These are phyloP conservation scores for Phoma sp. DNA, from an alignment of 2,329 filamentous ascomycete genomes.

Conservation along the genomic window DNA sequence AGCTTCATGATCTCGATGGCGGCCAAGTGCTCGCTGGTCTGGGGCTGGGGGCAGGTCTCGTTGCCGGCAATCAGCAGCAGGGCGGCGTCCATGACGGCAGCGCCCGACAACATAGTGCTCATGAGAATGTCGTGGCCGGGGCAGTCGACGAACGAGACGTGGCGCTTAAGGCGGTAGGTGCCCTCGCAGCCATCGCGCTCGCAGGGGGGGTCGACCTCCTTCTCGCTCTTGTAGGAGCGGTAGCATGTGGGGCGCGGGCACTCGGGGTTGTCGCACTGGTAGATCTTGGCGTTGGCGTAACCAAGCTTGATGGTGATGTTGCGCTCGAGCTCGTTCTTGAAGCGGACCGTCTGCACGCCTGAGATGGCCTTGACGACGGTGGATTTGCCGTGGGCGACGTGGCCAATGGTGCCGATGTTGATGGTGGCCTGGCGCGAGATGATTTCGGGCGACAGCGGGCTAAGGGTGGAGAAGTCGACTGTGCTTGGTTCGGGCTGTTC, in stretches of 20 bases:
- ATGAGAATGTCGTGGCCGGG: constrained; percentile 99
- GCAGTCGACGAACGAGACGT: constrained; percentile 88
- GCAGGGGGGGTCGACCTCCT: constrained; percentile 95
- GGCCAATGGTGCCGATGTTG: constrained; percentile 98
- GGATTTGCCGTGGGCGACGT: constrained; percentile 98
- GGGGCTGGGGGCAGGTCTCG: constrained; percentile 96
- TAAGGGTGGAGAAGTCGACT: constrained; percentile 80
- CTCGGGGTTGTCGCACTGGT: constrained; percentile 91
- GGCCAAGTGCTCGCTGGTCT: constrained; percentile 97
- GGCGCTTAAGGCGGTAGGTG: constrained; percentile 78
- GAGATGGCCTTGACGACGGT: constrained; percentile 99
- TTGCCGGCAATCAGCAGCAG: constrained; percentile 96
- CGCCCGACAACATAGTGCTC: constrained; percentile 99
- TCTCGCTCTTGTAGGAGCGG: constrained; percentile 97
- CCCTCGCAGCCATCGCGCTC: constrained; percentile 91
- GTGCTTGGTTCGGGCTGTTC: constrained; percentile 92
- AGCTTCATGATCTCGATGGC: constrained; percentile 99
- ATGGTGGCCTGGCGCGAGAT: constrained; percentile 98
- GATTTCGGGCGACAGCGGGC: constrained; percentile 91
- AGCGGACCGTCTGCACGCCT: constrained; percentile 96
- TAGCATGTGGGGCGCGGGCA: constrained; percentile 96
- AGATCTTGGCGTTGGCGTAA: constrained; percentile 99
- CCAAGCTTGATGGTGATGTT: constrained; percentile 99
- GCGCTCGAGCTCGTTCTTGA: constrained; percentile 99
- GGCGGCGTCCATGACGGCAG: constrained; percentile 98